Conservation (phyloP, 73 alveolate species). For the Paramecium sexaurelia region DNA sequence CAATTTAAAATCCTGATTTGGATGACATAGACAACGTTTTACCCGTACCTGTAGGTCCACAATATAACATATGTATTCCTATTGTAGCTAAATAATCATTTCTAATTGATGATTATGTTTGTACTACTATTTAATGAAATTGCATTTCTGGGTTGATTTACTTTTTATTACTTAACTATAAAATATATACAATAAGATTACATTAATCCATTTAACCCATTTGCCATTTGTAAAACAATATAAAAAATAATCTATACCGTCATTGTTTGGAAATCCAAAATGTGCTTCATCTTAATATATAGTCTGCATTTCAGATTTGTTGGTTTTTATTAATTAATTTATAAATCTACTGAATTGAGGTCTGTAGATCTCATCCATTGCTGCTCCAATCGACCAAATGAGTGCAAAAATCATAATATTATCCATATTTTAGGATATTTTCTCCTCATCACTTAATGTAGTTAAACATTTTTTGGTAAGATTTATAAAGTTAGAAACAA, state of each 20-base stretch:
- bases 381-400: conserved; percentile 62
- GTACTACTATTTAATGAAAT: conserved; percentile 94
- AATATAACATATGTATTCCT: conserved; percentile 77
- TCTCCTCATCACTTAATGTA: background rate
- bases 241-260: conserved; percentile 25
- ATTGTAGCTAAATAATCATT: conserved; percentile 90
- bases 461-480: conserved; percentile 67
- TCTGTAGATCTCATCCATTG: conserved; percentile 40
- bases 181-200: background rate
- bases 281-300: background rate
- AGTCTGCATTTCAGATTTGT: conserved; percentile 45
- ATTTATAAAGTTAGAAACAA: background rate
- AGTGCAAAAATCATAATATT: conserved; percentile 23
- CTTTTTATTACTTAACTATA: background rate
- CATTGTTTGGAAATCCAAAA: conserved; percentile 20
- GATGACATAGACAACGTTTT: conserved; percentile 77
- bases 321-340: conserved; percentile 3
- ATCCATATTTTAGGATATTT: background rate
- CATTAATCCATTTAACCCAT: conserved; percentile 62
- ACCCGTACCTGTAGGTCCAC: conserved; percentile 98
- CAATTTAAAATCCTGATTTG: conserved; percentile 87
- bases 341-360: conserved; percentile 32
- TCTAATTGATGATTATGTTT: conserved; percentile 97
- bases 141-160: conserved; percentile 69
- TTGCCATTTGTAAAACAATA: conserved; percentile 2